These are phyloP conservation scores for Cryptococcus sp. DNA, from an alignment of 1,284 basidiomycete species.

Conservation along the genomic window DNA sequence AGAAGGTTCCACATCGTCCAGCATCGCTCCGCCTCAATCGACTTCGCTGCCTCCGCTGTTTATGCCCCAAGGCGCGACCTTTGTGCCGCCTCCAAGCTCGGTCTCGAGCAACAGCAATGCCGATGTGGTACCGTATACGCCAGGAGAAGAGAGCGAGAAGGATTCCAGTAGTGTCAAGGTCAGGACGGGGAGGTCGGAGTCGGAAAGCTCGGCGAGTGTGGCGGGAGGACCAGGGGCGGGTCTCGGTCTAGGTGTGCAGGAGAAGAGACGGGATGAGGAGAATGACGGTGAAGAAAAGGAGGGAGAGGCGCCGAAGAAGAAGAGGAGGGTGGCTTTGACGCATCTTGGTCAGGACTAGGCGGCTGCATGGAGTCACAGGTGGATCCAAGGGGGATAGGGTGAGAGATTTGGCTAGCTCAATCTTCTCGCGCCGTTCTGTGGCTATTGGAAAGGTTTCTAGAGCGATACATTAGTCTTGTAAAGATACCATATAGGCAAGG, in stretches of 20 bases:
- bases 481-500: too few species aligned
- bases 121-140: conserved; percentile 32
- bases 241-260: neutral
- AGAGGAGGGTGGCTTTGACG: conserved; percentile 74
- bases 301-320: conserved; percentile 63
- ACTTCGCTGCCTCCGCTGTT: conserved; percentile 19
- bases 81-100: conserved; percentile 17
- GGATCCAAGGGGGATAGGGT: too few species aligned
- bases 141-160: conserved; percentile 28
- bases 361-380: too few species aligned
- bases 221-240: neutral
- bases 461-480: too few species aligned
- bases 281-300: neutral
- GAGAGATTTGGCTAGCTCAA: too few species aligned
- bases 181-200: neutral
- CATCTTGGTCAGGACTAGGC: conserved; percentile 37
- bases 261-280: neutral
- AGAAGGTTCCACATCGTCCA: conserved; percentile 35
- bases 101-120: conserved; percentile 16
- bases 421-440: too few species aligned
- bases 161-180: neutral
- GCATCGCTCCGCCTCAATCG: conserved; percentile 16
- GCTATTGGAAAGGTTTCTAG: too few species aligned
- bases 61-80: neutral
- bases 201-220: neutral